Evolutionary conservation across 805 yeast species (phyloP), one percentile per base, ranked within the genome.

Genomic region (Osmozyma mogii): DNA sequence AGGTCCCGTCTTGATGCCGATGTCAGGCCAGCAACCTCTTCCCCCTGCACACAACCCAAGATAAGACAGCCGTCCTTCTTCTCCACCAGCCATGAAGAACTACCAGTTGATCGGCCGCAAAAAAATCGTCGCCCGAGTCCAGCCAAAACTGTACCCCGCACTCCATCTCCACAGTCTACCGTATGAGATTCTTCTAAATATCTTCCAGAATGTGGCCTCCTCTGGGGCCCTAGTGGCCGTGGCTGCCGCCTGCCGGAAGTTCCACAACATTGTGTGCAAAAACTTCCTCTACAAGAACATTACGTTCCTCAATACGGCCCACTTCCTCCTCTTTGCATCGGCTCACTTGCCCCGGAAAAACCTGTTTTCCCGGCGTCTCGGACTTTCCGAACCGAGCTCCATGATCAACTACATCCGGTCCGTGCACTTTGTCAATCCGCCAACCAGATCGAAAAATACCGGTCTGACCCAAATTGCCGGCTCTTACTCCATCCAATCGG

Each of bases 41-140:
- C n/a, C n/a, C n/a, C n/a, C n/a, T n/a, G n/a, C n/a, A n/a, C n/a
- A n/a, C n/a, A n/a, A n/a, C n/a, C n/a, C n/a, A n/a, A n/a, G n/a
- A n/a, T n/a, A n/a, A n/a, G n/a, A n/a, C n/a, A n/a, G n/a, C n/a
- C n/a, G n/a, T n/a, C n/a, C n/a, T n/a, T n/a, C n/a, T 18, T 18
- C 10, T 18, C 21, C 8, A 10, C 10, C 9, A 18, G 10, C 16
- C 15, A 61, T 61, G 68, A 54, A 46, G 34, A 52, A 56, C 29
- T 56, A 65, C 36, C 72, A 65, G 44, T 44, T 65, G 5, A 63
- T 65, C 25, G 70, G 70, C 13, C 34, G 61, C 14, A 54, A 49
- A 40, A 50, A 45, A 27, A 43, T 42, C 3, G 38, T 50, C 4
- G 23, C 22, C 12, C 39, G 36, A 26, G 20, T 15, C 15, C 12